These are phyloP conservation scores for Discostella pseudostelligera DNA, from an alignment of 108 stramenopile genomes.

Conservation along the genomic window DNA sequence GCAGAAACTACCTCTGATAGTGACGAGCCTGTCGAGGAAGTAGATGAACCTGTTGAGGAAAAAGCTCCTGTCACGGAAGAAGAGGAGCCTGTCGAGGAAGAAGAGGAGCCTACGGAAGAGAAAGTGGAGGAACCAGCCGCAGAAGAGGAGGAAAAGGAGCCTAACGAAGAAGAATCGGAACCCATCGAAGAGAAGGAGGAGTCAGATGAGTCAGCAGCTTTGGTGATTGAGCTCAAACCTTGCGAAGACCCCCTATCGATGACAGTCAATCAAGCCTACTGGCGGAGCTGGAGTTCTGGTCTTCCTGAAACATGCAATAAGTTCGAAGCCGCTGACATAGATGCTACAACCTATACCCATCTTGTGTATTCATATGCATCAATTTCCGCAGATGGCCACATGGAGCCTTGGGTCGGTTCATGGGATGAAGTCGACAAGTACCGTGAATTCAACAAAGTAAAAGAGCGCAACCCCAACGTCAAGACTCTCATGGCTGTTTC, in stretches of 20 bases:
- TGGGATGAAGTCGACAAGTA: slow-evolving; percentile 52
- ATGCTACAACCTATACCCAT: slow-evolving; percentile 45
- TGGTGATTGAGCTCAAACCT: slow-evolving; percentile 44
- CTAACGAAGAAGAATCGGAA: slow-evolving; percentile 9
- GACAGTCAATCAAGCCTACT: slow-evolving; percentile 58
- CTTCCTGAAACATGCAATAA: slow-evolving; percentile 45
- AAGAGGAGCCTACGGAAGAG: slow-evolving; percentile 21
- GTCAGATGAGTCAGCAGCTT: slow-evolving; percentile 13
- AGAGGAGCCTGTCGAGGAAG: slow-evolving; percentile 13
- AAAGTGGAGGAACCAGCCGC: slow-evolving; percentile 7
- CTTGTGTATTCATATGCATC: slow-evolving; percentile 50
- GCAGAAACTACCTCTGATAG: slow-evolving; percentile 11
- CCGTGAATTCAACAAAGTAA: slow-evolving; percentile 49
- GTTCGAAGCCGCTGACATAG: slow-evolving; percentile 49
- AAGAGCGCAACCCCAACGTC: slow-evolving; percentile 39
- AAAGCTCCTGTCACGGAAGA: neutral
- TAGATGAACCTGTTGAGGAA: neutral
- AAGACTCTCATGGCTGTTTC: slow-evolving; percentile 53
- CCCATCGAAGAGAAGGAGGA: slow-evolving; percentile 8
- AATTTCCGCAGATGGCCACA: slow-evolving; percentile 40
- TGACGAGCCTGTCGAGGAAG: neutral
- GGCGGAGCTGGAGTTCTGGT: slow-evolving; percentile 51
- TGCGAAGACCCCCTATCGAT: slow-evolving; percentile 49
- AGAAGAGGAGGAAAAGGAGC: slow-evolving; percentile 13
- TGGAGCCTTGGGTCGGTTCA: slow-evolving; percentile 52